phyloP scores from a whole-genome alignment of 352 stramenopile species.

The Globisporangium echinulatum region DNA sequence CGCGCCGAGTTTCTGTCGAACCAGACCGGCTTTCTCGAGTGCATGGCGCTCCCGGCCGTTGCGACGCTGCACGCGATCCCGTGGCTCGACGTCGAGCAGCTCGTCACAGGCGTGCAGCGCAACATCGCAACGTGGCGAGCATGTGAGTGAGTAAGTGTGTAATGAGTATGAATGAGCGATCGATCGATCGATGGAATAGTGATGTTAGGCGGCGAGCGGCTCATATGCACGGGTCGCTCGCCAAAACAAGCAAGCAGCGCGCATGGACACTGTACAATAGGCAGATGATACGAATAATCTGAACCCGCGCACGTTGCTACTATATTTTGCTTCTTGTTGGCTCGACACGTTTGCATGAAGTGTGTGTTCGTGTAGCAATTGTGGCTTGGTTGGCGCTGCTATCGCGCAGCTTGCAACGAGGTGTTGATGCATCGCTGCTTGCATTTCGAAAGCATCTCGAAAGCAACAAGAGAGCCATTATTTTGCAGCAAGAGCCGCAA shows the following conservation, averaged over 20 bases:
- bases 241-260: too few relatives aligned
- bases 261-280: slow-evolving; percentile 8
- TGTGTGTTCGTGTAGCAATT: too few relatives aligned
- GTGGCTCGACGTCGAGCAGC: slow-evolving; percentile 42
- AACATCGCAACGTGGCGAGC: slow-evolving; percentile 53
- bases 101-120: slow-evolving; percentile 49
- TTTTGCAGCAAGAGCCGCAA: too few relatives aligned
- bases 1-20: slow-evolving; percentile 38
- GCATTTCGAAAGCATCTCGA: too few relatives aligned
- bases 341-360: too few relatives aligned
- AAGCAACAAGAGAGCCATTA: too few relatives aligned
- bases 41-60: slow-evolving; percentile 48
- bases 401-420: too few relatives aligned
- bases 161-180: too few relatives aligned
- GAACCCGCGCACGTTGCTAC: not conserved
- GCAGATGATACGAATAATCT: slow-evolving; percentile 6
- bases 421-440: too few relatives aligned
- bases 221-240: too few relatives aligned
- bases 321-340: too few relatives aligned
- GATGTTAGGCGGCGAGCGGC: not conserved
- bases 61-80: slow-evolving; percentile 53
- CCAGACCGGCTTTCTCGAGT: slow-evolving; percentile 58
- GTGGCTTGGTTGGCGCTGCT: too few relatives aligned
- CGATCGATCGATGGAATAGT: not conserved
- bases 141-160: not conserved